Base-by-base conservation (phyloP, 345 rosid species). In the Bruguiera sexangula region DNA sequence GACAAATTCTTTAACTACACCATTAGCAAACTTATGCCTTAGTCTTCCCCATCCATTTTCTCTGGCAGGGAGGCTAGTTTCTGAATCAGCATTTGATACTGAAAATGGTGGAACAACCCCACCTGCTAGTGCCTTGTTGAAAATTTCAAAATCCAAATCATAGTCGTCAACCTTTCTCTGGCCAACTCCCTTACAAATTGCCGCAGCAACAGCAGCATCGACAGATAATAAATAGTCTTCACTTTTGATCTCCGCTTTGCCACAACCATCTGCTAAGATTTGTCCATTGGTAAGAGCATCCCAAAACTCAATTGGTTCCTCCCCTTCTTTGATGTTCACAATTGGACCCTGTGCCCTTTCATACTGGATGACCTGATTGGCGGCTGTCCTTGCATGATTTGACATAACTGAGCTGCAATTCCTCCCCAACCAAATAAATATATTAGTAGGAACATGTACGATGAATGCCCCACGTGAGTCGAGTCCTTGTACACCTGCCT, bases 401-500 rank as follows among this genome's bases (percentile, higher is more conserved):
- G 78, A 78, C 93, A 88, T 86, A 8, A 62, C 78, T 5, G 61
- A 8, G 24, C 67, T 69, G 75, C 93, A 85, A 10, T 74, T 71
- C 76, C 74, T 83, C 68, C 93, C 93, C 19, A 78, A 31, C 93
- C 93, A 88, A 56, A 86, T 81, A 73, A 77, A 88, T 63, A 88
- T 74, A 52, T 82, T 81, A 58, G 78, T 82, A 68, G 90, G 89
- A 73, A 88, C 71, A 66, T 83, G 87, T 57, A 86, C 85, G 37
- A 88, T 31, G 62, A 88, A 88, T 0, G 89, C 90, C 31, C 93
- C 93, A 10, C 93, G 86, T 0, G 93, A 85, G 70, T 88, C 93
- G 18, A 88, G 85, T 72, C 81, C 83, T 60, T 70, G 62, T 4
- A 69, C 70, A 37, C 80, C 74, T 2, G 88, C 84, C 69, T 75